Conservation (phyloP, 805 yeast species). For the Starmerella roubikii region DNA sequence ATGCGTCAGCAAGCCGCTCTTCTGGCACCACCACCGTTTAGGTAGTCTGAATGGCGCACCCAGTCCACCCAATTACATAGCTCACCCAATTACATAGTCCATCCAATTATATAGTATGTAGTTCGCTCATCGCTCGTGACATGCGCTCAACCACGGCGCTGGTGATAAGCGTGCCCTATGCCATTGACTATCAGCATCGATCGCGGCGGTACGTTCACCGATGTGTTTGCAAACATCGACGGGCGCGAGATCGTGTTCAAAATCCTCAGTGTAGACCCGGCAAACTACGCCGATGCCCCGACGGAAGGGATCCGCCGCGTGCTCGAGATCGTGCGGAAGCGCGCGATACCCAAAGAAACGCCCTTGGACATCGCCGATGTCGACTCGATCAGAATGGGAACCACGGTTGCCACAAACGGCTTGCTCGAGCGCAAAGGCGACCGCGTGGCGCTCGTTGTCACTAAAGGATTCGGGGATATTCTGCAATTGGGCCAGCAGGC, state of each 20-base stretch:
- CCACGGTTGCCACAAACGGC: slow-evolving; percentile 94
- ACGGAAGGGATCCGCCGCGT: slow-evolving; percentile 79
- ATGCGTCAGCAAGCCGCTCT: no score
- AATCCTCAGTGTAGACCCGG: slow-evolving; percentile 75
- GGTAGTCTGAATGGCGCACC: no score
- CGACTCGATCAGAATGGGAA: slow-evolving; percentile 71
- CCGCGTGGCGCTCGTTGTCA: slow-evolving; percentile 68
- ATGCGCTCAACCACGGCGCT: no score
- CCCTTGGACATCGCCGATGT: slow-evolving; percentile 43
- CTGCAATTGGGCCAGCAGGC: slow-evolving; percentile 81
- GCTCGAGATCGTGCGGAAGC: slow-evolving; percentile 45
- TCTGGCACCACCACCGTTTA: no score
- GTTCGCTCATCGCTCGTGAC: no score
- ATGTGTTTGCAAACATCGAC: slow-evolving; percentile 44
- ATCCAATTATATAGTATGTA: no score
- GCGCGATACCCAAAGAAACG: slow-evolving; percentile 42
- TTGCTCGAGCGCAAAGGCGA: slow-evolving; percentile 87
- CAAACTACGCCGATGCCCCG: slow-evolving; percentile 80
- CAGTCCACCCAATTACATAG: no score
- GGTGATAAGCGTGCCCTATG: neutral
- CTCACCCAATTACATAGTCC: no score
- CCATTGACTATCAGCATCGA: slow-evolving; percentile 22
- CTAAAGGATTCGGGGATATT: slow-evolving; percentile 79
- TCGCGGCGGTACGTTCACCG: slow-evolving; percentile 89
- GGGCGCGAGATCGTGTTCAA: slow-evolving; percentile 56